Evolutionary conservation across 2,329 filamentous ascomycete species (phyloP), one percentile per base, ranked within the genome.

Genomic region (Fusarium camptoceras): DNA sequence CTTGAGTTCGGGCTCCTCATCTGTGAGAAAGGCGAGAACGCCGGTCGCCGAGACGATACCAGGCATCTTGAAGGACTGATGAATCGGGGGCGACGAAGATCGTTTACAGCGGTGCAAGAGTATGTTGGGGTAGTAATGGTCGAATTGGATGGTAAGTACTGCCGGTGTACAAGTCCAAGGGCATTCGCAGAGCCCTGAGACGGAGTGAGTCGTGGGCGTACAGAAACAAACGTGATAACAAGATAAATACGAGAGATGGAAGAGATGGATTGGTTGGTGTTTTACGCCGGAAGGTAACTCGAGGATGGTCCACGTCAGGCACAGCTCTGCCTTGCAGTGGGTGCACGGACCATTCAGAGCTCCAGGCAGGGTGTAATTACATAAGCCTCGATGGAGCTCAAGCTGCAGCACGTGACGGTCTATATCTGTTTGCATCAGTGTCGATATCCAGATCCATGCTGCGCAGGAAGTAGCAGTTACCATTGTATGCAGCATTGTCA

Each of bases 11-110:
- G 92, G 89, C 83, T 98, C 96, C 76, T 97, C 94, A 80, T 99
- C 96, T 73, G 94, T 92, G 69, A 99, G 89, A 82, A 98, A 98
- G 84, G 94, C 95, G 79, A 99, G 89, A 64, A 99, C 90, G 81
- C 96, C 96, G 73, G 93, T 95, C 73, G 96, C 96, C 75, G 95
- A 98, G 78, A 94, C 93, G 80, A 98, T 88, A 80, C 93, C 94
- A 80, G 96, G 93, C 96, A 98, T 99, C 65, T 77, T 85, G 72
- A 70, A 28, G 41, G 53, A 55, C 37, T 64, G 61, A 72, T 55
- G 66, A 60, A 56, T 68, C 49, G 49, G 68, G 39, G 61, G 59
- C 68, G 63, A 67, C 67, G 49, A 71, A 61, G 55, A 50, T 68
- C 47, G 55, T 68, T 34, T 56, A 64, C 57, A 71, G 74, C 44